Evolutionary conservation across 2,329 filamentous ascomycete species (phyloP).

Genomic region (Beauveria medogensis): DNA sequence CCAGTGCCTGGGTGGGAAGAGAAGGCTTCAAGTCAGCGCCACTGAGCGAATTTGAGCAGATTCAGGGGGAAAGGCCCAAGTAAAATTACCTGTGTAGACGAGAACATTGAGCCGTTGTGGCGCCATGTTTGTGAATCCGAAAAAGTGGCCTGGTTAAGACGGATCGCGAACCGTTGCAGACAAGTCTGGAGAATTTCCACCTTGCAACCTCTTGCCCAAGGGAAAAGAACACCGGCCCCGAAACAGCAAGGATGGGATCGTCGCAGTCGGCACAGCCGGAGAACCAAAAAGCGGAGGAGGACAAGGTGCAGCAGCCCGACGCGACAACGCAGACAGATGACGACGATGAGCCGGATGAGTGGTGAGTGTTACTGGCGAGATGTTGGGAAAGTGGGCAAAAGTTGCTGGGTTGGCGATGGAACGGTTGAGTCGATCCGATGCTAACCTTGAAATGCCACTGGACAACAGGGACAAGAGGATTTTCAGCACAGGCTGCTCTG

Average conservation of each 20-base stretch:
- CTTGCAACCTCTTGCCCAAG: slow-evolving; percentile 1
- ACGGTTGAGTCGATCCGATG: slow-evolving; percentile 16
- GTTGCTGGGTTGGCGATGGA: neutral
- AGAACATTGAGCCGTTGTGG: slow-evolving; percentile 76
- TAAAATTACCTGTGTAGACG: slow-evolving; percentile 69
- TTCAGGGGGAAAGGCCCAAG: neutral
- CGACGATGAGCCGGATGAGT: slow-evolving; percentile 91
- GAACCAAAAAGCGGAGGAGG: slow-evolving; percentile 25
- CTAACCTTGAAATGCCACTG: slow-evolving; percentile 13
- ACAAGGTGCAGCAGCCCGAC: slow-evolving; percentile 26
- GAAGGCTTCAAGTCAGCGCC: neutral
- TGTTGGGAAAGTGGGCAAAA: neutral
- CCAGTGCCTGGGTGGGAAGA: slow-evolving; percentile 57
- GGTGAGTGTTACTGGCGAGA: slow-evolving; percentile 46
- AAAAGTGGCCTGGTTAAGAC: slow-evolving; percentile 7
- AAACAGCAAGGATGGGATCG: slow-evolving; percentile 1
- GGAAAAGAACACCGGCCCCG: neutral
- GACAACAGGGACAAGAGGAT: slow-evolving; percentile 84
- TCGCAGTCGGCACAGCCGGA: neutral
- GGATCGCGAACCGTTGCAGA: slow-evolving; percentile 1
- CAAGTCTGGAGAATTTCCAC: slow-evolving; percentile 8
- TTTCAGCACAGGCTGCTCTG: slow-evolving; percentile 88
- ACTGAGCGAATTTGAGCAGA: neutral
- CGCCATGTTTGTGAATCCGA: slow-evolving; percentile 40
- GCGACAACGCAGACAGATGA: slow-evolving; percentile 37